Percentiles rank a stretch among this genome's conserved stretches.
These are phyloP conservation scores for Paecilomyces variotii DNA, from an alignment of 2,329 filamentous ascomycete genomes.

Conservation along the genomic window DNA sequence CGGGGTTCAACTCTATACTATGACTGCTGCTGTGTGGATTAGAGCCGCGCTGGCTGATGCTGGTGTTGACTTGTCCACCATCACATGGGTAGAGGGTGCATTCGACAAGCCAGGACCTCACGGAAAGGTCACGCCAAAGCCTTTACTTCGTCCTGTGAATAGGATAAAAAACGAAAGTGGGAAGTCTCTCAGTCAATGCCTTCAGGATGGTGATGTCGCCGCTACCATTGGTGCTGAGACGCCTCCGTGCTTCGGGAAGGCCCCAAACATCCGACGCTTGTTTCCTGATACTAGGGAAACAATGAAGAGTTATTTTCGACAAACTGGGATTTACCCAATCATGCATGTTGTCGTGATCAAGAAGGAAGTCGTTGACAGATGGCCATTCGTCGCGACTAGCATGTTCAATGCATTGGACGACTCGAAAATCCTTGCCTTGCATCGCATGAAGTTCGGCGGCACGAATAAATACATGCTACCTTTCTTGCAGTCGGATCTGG, in stretches of 20 bases:
- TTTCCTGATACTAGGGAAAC: conserved; percentile 28
- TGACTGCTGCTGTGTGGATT: conserved; percentile 14
- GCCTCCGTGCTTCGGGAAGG: conserved; percentile 21
- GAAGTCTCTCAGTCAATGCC: conserved; percentile 23
- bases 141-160: too few relatives aligned
- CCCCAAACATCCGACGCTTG: conserved; percentile 4
- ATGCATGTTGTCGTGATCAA: conserved; percentile 24
- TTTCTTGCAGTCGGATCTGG: conserved; percentile 22
- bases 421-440: conserved; percentile 22
- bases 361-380: conserved; percentile 18
- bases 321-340: conserved; percentile 23
- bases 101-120: too few relatives aligned
- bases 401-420: conserved; percentile 27
- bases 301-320: conserved; percentile 25
- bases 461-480: conserved; percentile 29
- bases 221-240: conserved; percentile 29
- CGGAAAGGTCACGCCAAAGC: too few relatives aligned
- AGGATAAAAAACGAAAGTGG: not conserved
- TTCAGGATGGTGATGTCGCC: conserved; percentile 29
- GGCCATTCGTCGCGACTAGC: conserved; percentile 21
- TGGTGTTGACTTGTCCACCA: too few relatives aligned
- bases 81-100: too few relatives aligned
- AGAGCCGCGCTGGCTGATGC: conserved; percentile 10
- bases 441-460: conserved; percentile 17
- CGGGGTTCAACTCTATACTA: conserved; percentile 9